A percentile compares a stretch with the other conserved stretches of the same genome.
phyloP scores from a whole-genome alignment of 768 basidiomycete species.

The Panaeolus papilionaceus region DNA sequence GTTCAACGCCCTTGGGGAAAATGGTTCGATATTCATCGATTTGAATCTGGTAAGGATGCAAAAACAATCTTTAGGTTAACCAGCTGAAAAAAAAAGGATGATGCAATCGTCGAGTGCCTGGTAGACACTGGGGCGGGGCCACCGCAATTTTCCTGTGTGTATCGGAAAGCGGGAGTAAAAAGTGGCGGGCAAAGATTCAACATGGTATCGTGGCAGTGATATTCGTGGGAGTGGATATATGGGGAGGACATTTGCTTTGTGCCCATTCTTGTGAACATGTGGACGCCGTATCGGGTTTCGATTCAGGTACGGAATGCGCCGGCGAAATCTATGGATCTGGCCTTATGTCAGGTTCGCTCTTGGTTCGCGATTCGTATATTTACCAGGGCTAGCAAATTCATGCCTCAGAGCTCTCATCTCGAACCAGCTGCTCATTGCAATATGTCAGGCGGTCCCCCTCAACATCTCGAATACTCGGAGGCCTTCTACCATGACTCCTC shows the following conservation, averaged over 20 bases:
- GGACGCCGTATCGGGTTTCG: not conserved
- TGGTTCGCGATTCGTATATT: not conserved
- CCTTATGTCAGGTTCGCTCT: not conserved
- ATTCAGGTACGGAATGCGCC: not conserved
- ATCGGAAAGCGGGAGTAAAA: not conserved
- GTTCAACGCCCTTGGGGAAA: not conserved
- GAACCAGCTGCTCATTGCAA: not conserved
- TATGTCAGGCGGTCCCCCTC: not conserved
- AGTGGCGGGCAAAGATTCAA: not conserved
- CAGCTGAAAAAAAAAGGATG: not conserved
- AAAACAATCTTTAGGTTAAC: not conserved
- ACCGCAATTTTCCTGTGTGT: not conserved
- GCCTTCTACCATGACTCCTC: not conserved
- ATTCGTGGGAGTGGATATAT: constrained; percentile 5
- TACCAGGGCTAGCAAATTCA: not conserved
- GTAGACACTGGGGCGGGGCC: not conserved
- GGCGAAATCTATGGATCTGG: not conserved
- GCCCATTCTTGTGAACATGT: not conserved
- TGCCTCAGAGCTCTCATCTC: constrained; percentile 1
- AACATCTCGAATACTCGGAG: not conserved
- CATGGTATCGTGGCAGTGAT: not conserved
- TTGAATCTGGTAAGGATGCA: not conserved
- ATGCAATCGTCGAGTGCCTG: not conserved
- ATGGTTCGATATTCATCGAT: not conserved
- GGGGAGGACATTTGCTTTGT: not conserved